Base-by-base conservation (phyloP, 768 basidiomycete genomes). In the Trametes villosa region DNA sequence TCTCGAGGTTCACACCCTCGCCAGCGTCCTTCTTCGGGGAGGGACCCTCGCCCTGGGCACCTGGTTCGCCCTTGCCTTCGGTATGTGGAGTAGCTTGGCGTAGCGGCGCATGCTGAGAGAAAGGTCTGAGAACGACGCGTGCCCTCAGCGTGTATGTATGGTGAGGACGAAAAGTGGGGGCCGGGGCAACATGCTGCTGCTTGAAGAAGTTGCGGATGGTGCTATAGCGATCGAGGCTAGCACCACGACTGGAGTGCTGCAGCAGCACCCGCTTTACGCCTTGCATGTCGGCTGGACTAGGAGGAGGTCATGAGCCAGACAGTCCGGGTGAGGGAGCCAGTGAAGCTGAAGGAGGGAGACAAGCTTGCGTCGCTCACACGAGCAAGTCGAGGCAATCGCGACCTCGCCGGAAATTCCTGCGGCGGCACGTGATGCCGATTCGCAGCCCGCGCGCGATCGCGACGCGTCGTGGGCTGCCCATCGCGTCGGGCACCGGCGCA, bases 181-280 rank as follows among this genome's bases (percentile, higher is more conserved):
- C 15, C 2, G 30, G 9, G 26, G 34, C 6, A 24, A 26, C 36
- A 18, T 9, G 47, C 41, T 76, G 75, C 18, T 68, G 67, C 36
- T 69, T 78, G 76, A 89, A 88, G 72, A 88, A 88, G 53, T 71
- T 75, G 45, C 86, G 76, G 55, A 89, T 88, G 51, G 77, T 70
- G 40, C 68, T 78, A 71, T 89, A 89, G 51, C 87, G 83, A 70
- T 86, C 85, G 52, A 85, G 53, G 20, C 71, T 71, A 7, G 78
- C 68, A 5, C 55, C 60, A 22, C 67, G 65, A 20, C 65, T 59
- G n/a, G 63, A 46, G 29, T 68, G 59, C 46, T 46, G 60, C 12
- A 65, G 40, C 18, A 70, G 50, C 4, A 59, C 31, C 11, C 62
- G 51, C 57, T 59, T 62, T 41, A 61, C 34, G 52, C 41, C 47